A percentile compares a stretch with the other conserved stretches of the same genome.
Conservation (phyloP, 2,329 filamentous ascomycete genomes). For the Penicillium sp. region DNA sequence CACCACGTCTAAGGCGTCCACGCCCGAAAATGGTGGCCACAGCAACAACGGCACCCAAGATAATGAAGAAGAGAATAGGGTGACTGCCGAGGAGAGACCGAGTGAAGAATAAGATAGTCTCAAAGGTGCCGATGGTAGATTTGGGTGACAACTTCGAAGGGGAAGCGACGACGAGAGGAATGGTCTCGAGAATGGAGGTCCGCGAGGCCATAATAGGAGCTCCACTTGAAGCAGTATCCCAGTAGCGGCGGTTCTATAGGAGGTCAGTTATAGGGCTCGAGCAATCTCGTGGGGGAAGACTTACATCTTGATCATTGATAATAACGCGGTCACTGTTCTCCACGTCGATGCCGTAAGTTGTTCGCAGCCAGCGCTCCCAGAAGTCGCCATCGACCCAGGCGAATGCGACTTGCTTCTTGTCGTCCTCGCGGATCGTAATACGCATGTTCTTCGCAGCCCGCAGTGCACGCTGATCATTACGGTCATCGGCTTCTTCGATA, state of each 20-base stretch:
- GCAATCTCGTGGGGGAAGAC: slow-evolving; percentile 33
- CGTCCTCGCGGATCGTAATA: slow-evolving; percentile 84
- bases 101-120: slow-evolving; percentile 46
- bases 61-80: slow-evolving; percentile 41
- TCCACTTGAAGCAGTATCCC: slow-evolving; percentile 86
- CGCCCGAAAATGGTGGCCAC: slow-evolving; percentile 34
- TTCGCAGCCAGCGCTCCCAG: slow-evolving; percentile 95
- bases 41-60: slow-evolving; percentile 37
- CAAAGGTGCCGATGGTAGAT: slow-evolving; percentile 47
- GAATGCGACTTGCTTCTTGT: slow-evolving; percentile 86
- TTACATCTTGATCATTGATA: slow-evolving; percentile 95
- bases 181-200: slow-evolving; percentile 84
- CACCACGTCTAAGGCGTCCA: slow-evolving; percentile 28
- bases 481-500: slow-evolving; percentile 94
- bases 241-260: slow-evolving; percentile 80
- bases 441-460: slow-evolving; percentile 84
- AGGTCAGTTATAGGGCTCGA: slow-evolving; percentile 18
- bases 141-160: slow-evolving; percentile 49
- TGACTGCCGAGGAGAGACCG: slow-evolving; percentile 43
- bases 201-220: slow-evolving; percentile 86
- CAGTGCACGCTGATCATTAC: slow-evolving; percentile 82
- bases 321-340: slow-evolving; percentile 84
- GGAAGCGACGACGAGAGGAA: slow-evolving; percentile 50
- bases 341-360: slow-evolving; percentile 90
- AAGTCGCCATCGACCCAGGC: slow-evolving; percentile 97